A percentile compares a stretch with the other conserved stretches of the same genome.
phyloP scores from a whole-genome alignment of 345 rosid genomes.

The Hibiscus trionum region DNA sequence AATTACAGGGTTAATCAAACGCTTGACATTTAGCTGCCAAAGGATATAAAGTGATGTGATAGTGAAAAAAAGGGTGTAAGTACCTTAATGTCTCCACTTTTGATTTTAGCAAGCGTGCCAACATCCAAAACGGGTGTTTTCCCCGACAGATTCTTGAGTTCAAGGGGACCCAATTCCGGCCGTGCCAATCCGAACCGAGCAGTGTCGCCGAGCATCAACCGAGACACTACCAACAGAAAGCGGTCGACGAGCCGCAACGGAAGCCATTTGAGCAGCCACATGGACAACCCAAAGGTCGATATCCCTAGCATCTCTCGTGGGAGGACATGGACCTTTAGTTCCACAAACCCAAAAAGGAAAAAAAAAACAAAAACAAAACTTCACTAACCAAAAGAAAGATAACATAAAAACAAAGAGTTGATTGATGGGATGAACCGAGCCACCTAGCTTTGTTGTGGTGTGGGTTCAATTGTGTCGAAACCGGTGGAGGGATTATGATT shows the following conservation, averaged over 20 bases:
- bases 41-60: background rate
- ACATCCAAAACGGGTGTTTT: conserved; percentile 93
- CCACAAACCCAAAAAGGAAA: conserved; percentile 5
- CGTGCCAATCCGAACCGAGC: conserved; percentile 60
- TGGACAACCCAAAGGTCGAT: conserved; percentile 90
- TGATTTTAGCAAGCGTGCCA: conserved; percentile 80
- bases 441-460: background rate
- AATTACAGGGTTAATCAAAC: conserved; percentile 24
- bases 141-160: conserved; percentile 64
- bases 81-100: conserved; percentile 84
- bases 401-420: background rate
- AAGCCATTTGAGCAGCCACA: conserved; percentile 88
- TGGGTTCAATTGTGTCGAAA: too few relatives aligned
- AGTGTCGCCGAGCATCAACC: conserved; percentile 73
- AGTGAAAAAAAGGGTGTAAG: background rate
- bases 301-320: conserved; percentile 90
- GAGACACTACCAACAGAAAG: conserved; percentile 48
- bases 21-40: conserved; percentile 11
- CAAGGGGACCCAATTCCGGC: conserved; percentile 70
- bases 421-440: background rate
- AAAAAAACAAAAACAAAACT: background rate
- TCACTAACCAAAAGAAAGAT: background rate
- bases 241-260: conserved; percentile 72
- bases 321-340: conserved; percentile 83
- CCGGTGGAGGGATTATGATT: conserved; percentile 9